These are phyloP conservation scores for Immersiella caudata DNA, from an alignment of 495 filamentous ascomycete species.

Conservation along the genomic window DNA sequence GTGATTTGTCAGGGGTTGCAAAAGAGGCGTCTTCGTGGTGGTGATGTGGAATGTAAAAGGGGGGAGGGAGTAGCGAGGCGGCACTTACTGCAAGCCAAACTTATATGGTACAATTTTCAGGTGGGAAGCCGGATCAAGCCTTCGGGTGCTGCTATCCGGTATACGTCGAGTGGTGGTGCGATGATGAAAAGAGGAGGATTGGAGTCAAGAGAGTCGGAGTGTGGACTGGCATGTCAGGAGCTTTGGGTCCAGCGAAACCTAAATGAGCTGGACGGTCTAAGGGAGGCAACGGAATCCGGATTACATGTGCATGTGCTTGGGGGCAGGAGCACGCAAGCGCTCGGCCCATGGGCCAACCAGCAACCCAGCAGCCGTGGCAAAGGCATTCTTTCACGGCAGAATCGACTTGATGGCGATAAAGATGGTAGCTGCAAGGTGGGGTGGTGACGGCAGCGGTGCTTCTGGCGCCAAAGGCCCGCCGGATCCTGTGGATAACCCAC, in stretches of 20 bases:
- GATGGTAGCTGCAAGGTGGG: constrained; percentile 4
- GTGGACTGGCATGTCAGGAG: constrained; percentile 17
- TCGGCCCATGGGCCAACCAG: constrained; percentile 18
- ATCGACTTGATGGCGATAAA: constrained; percentile 14
- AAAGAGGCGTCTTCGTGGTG: neutral
- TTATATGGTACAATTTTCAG: constrained; percentile 7
- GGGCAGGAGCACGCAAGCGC: constrained; percentile 7
- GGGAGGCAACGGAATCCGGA: constrained; percentile 17
- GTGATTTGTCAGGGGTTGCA: neutral
- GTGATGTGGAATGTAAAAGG: neutral
- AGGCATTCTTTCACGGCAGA: constrained; percentile 15
- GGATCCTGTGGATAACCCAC: neutral
- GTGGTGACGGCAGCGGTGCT: constrained; percentile 1
- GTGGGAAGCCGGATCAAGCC: neutral
- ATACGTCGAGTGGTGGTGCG: neutral
- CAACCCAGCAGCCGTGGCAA: constrained; percentile 10
- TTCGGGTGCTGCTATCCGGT: neutral
- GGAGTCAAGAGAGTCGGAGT: neutral
- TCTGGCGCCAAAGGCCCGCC: neutral
- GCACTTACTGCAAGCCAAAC: neutral
- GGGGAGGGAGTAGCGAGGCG: neutral
- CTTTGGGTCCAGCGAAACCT: constrained; percentile 13
- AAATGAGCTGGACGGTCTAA: neutral
- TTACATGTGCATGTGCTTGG: constrained; percentile 27
- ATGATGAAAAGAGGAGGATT: neutral